Conservation (phyloP, 2,329 filamentous ascomycete genomes). For the Lasiodiplodia hormozganensis region DNA sequence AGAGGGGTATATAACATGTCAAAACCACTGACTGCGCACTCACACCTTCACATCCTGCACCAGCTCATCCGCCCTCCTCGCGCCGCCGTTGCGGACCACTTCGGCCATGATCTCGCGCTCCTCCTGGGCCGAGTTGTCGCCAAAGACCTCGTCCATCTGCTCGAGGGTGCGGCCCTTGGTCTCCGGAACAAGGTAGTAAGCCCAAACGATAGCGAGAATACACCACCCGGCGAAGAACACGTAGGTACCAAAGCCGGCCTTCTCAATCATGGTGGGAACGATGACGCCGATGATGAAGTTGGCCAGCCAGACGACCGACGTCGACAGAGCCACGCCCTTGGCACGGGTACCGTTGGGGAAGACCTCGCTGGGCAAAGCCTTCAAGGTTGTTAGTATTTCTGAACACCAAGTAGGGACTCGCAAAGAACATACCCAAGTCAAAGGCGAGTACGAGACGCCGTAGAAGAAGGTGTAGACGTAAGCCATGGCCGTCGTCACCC, state of each 20-base stretch:
- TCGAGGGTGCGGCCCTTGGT: constrained; percentile 45
- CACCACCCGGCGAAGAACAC: constrained; percentile 49
- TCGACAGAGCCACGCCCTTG: constrained; percentile 63
- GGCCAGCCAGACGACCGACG: constrained; percentile 68
- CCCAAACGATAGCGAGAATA: constrained; percentile 43
- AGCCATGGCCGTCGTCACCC: constrained; percentile 51
- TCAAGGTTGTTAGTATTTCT: not conserved
- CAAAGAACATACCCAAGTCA: constrained; percentile 41
- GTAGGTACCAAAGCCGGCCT: constrained; percentile 57
- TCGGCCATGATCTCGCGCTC: constrained; percentile 37
- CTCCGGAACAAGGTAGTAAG: constrained; percentile 44
- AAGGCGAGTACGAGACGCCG: constrained; percentile 45
- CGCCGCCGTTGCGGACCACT: constrained; percentile 11
- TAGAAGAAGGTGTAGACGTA: constrained; percentile 67
- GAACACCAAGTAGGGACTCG: not conserved
- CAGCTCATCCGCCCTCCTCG: constrained; percentile 8
- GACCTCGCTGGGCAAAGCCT: constrained; percentile 30
- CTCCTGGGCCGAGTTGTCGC: constrained; percentile 39
- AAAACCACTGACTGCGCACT: not conserved
- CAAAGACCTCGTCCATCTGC: constrained; percentile 48
- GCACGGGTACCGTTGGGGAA: constrained; percentile 30
- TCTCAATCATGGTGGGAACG: constrained; percentile 68
- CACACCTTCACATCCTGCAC: constrained; percentile 23
- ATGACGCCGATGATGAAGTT: constrained; percentile 71
- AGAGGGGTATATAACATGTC: not conserved